These are phyloP conservation scores for Rhynchospora pubera DNA, from an alignment of 176 grass and related monocot genomes.

Conservation along the genomic window DNA sequence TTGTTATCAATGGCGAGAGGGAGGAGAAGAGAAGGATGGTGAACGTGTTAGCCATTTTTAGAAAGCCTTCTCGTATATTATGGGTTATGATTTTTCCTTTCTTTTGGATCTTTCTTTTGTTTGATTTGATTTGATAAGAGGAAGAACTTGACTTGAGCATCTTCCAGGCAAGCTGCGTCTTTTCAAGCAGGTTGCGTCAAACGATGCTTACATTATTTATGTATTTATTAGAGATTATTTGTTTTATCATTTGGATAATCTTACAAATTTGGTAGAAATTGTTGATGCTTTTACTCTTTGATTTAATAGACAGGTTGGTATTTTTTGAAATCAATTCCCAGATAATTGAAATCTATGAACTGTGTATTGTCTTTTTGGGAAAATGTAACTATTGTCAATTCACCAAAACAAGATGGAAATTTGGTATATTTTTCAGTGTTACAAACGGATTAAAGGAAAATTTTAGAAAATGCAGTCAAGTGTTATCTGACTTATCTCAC, in stretches of 20 bases:
- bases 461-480: no score
- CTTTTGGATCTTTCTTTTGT: constrained; percentile 13
- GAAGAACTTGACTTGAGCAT: background rate
- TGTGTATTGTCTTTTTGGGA: background rate
- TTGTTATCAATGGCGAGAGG: constrained; percentile 16
- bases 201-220: constrained; percentile 17
- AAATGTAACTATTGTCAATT: background rate
- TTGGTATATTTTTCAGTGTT: background rate
- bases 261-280: background rate
- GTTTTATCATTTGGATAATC: background rate
- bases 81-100: background rate
- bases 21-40: constrained; percentile 47
- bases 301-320: no score
- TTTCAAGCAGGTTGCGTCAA: constrained; percentile 26
- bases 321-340: no score
- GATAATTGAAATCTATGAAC: background rate
- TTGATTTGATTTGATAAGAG: constrained; percentile 12
- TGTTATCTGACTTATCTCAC: no score
- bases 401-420: background rate
- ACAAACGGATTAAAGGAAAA: no score
- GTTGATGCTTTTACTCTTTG: background rate
- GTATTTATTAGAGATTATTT: background rate
- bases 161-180: constrained; percentile 25
- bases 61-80: constrained; percentile 59
- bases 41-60: constrained; percentile 43